Evolutionary conservation across 2,329 filamentous ascomycete species (phyloP), one percentile per base, ranked within the genome.

Genomic region (Aspergillus awamori): DNA sequence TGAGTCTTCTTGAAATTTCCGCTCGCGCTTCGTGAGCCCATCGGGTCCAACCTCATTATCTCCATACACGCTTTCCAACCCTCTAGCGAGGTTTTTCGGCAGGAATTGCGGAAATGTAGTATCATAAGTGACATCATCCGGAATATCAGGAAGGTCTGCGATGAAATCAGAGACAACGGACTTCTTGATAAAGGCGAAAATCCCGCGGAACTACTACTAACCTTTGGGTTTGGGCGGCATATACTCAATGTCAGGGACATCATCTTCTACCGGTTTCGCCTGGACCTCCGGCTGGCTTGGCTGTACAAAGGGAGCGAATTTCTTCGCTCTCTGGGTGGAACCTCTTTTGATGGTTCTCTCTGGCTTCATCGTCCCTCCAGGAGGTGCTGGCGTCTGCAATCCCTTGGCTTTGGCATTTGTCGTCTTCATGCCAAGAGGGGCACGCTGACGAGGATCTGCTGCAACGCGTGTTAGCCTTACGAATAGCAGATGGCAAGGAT

Each of bases 351-450:
- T 84, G 1, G 86, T 86, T 76, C 88, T 89, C 65, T 88, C 87
- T 53, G 85, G 77, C 61, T 88, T 86, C 52, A 84, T 82, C 43
- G 84, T 82, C 22, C 82, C 80, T 61, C 80, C 80, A 69, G 88
- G 89, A 33, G 85, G 88, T 30, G 85, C 88, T 6, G 86, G 86
- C 4, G 87, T 88, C 65, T 90, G 88, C 66, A 87, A 84, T 53
- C 82, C 83, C 72, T 83, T 86, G 62, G 89, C 85, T 81, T 96
- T 98, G 57, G 91, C 92, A 76, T 99, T 99, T 56, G 95, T 98
- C 1, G 94, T 98, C 79, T 99, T 99, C 83, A 92, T 89, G 36
- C 94, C 94, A 52, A 99, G 81, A 11, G 92, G 91, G 39, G 93
- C 93, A 70, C 94, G 88, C 62, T 82, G 88, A 61, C 87, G 87